phyloP scores from a whole-genome alignment of 78 protist genomes.

The Dictyostelium purpureum region DNA sequence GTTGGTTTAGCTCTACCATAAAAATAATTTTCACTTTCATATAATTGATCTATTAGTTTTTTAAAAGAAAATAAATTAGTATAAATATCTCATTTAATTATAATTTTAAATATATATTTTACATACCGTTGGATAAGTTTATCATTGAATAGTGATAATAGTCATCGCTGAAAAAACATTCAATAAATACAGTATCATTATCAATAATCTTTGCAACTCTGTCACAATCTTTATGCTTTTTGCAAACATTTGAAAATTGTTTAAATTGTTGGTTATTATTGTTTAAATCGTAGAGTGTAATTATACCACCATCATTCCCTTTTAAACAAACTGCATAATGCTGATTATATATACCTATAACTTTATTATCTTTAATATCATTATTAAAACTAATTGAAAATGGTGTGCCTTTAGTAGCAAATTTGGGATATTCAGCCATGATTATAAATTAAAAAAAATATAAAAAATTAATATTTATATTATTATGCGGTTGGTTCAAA shows the following conservation, averaged over 20 bases:
- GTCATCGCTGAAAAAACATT: not conserved
- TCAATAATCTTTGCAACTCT: not conserved
- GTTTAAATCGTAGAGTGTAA: not conserved
- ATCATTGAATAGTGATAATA: not conserved
- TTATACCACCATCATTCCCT: not conserved
- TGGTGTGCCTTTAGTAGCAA: not conserved
- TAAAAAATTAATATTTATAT: too few relatives aligned
- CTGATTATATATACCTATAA: not conserved
- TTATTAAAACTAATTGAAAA: not conserved
- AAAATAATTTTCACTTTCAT: not conserved
- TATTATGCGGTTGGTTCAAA: too few relatives aligned
- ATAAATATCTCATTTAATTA: not conserved
- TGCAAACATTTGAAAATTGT: not conserved
- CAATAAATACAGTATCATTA: not conserved
- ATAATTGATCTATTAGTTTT: not conserved
- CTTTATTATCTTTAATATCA: not conserved
- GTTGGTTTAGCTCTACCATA: conserved; percentile 5
- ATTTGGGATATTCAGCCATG: not conserved
- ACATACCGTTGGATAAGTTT: not conserved
- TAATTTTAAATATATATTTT: not conserved
- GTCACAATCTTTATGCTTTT: not conserved
- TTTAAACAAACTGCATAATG: not conserved
- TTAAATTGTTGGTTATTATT: not conserved
- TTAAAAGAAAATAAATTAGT: not conserved
- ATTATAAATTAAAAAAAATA: too few relatives aligned